Evolutionary conservation across 2,329 filamentous ascomycete genomes (phyloP), one percentile per base, ranked within the genome.

Genomic region (Clonostachys rhizophaga): DNA sequence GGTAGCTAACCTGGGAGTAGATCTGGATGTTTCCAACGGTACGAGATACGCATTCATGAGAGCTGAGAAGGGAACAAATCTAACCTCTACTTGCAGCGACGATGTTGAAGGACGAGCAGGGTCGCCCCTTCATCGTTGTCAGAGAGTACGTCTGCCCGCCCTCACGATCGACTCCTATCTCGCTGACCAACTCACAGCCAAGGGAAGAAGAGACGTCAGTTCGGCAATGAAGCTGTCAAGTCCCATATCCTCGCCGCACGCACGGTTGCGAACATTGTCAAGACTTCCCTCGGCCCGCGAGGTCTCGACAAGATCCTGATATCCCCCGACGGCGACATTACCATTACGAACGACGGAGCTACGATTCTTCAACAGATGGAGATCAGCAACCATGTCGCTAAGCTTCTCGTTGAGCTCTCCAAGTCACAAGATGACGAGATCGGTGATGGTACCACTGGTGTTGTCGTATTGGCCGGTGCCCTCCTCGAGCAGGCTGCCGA

Each of bases 371-470:
- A 89, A 60, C 91, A 95, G 80, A 99, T 99, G 94, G 94, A 99
- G 75, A 92, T 99, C 58, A 89, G 89, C 58, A 97, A 99, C 78
- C 92, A 97, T 70, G 91, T 99, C 52, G 94, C 94, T 52, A 97
- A 97, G 75, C 79, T 99, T 45, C 76, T 99, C 50, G 94, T 99
- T 44, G 92, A 96, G 67, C 84, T 99, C 39, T 97, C 94, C 54
- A 96, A 95, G 75, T 97, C 94, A 37, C 94, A 99, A 69, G 94
- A 99, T 62, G 92, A 97, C 59, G 94, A 99, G 73, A 99, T 99
- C 62, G 94, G 94, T 63, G 94, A 99, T 66, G 94, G 94, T 54
- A 99, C 94, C 53, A 99, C 94, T 1, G 94, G 94, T 68, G 94
- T 99, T 13, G 94, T 99, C 45, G 95, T 99, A 43, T 75, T 99